Conservation (phyloP, 2,329 filamentous ascomycete species). For the Penicillium nordicum region DNA sequence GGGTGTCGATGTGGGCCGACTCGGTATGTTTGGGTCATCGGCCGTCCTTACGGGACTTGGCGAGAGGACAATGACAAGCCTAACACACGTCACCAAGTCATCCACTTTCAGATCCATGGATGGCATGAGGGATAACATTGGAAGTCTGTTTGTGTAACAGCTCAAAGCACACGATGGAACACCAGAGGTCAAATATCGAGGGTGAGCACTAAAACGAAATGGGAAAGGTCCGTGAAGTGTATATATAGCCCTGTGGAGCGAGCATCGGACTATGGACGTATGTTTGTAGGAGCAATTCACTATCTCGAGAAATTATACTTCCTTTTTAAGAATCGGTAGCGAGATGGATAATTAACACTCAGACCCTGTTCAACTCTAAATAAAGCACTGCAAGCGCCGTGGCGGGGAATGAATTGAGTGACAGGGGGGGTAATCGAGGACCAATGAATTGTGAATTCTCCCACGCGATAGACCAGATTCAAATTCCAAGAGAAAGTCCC, state of each 20-base stretch:
- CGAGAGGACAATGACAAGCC: background rate
- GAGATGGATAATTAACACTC: background rate
- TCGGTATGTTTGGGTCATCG: background rate
- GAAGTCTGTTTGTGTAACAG: background rate
- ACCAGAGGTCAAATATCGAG: background rate
- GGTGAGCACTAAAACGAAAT: background rate
- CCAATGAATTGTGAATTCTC: background rate
- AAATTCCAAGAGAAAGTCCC: background rate
- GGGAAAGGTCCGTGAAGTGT: background rate
- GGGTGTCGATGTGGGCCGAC: background rate
- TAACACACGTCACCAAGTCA: background rate
- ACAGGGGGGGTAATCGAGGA: background rate
- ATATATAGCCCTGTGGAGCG: background rate
- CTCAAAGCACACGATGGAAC: background rate
- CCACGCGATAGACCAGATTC: slow-evolving; percentile 8
- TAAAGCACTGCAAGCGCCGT: slow-evolving; percentile 25
- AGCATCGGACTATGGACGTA: too few species aligned
- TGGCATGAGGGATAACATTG: background rate
- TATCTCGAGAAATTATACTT: background rate
- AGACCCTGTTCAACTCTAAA: slow-evolving; percentile 13
- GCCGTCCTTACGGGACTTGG: background rate
- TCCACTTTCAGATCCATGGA: background rate
- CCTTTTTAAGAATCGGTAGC: background rate
- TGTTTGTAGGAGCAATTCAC: background rate
- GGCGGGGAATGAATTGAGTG: slow-evolving; percentile 12